These are phyloP conservation scores for Globisporangium viniferum DNA, from an alignment of 352 stramenopile genomes.

Conservation along the genomic window DNA sequence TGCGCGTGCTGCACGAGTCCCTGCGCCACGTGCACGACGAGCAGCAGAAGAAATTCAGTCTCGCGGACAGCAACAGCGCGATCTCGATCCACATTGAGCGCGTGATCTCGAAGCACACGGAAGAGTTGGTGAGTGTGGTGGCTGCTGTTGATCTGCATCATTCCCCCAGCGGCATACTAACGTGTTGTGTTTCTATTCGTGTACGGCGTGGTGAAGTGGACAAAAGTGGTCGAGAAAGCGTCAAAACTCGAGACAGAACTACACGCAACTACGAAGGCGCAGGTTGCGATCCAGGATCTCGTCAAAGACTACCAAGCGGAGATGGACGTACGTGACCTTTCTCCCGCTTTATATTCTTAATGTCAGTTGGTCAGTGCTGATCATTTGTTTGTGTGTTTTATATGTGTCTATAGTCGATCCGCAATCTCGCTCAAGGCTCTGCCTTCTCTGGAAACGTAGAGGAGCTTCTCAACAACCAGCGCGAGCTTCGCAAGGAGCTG, in stretches of 20 bases:
- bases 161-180: not conserved
- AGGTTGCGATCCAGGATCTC: slow-evolving; percentile 23
- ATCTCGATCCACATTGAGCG: slow-evolving; percentile 71
- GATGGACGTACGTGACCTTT: slow-evolving; percentile 30
- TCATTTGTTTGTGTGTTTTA: not conserved
- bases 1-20: slow-evolving; percentile 56
- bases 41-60: slow-evolving; percentile 53
- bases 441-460: not conserved
- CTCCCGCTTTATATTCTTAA: not conserved
- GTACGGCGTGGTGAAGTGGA: slow-evolving; percentile 33
- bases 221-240: slow-evolving; percentile 43
- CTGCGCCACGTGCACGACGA: slow-evolving; percentile 56
- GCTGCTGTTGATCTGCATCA: not conserved
- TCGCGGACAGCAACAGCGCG: slow-evolving; percentile 46
- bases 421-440: slow-evolving; percentile 2
- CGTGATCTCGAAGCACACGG: slow-evolving; percentile 54
- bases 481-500: slow-evolving; percentile 24
- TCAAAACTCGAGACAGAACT: slow-evolving; percentile 34
- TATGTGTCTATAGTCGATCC: slow-evolving; percentile 11
- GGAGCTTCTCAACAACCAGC: slow-evolving; percentile 12
- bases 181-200: not conserved
- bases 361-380: not conserved
- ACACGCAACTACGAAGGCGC: slow-evolving; percentile 22
- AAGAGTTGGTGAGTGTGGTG: slow-evolving; percentile 47
- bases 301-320: slow-evolving; percentile 41